These are phyloP conservation scores for Lactifluus hygrophoroides DNA, from an alignment of 768 basidiomycete species.

Conservation along the genomic window DNA sequence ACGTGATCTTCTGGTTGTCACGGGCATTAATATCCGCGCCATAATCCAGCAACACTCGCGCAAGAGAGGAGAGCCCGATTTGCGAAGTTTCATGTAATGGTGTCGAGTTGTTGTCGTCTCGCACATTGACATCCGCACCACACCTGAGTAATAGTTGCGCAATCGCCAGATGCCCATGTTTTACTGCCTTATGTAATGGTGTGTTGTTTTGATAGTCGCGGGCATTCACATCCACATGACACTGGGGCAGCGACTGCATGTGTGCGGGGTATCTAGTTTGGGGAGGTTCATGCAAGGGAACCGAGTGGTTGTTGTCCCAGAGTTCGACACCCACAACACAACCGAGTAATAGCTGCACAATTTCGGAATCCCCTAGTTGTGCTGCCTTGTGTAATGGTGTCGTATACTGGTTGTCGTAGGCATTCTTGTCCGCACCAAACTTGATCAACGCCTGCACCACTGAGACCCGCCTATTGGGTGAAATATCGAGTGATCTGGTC, in stretches of 20 bases:
- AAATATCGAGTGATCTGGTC: too few species aligned
- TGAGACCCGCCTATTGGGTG: too few species aligned
- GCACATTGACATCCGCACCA: background rate
- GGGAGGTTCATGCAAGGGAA: background rate
- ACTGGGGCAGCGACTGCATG: background rate
- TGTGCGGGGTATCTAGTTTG: background rate
- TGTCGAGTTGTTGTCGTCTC: background rate
- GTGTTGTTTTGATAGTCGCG: background rate
- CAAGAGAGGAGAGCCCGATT: too few species aligned
- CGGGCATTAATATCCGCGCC: background rate
- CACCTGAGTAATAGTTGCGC: background rate
- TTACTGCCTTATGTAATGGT: background rate
- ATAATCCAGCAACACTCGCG: background rate
- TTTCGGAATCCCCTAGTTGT: background rate
- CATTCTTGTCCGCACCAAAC: background rate
- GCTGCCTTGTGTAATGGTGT: background rate
- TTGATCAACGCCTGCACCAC: background rate
- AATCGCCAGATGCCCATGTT: background rate
- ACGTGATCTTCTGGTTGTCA: background rate
- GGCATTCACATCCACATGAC: background rate
- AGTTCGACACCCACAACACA: background rate
- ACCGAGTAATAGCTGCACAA: too few species aligned
- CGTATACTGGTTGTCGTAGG: background rate
- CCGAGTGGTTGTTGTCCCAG: background rate
- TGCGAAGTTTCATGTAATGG: background rate